Base-by-base conservation (phyloP, 1,284 basidiomycete species). In the Heterobasidion parviporum region DNA sequence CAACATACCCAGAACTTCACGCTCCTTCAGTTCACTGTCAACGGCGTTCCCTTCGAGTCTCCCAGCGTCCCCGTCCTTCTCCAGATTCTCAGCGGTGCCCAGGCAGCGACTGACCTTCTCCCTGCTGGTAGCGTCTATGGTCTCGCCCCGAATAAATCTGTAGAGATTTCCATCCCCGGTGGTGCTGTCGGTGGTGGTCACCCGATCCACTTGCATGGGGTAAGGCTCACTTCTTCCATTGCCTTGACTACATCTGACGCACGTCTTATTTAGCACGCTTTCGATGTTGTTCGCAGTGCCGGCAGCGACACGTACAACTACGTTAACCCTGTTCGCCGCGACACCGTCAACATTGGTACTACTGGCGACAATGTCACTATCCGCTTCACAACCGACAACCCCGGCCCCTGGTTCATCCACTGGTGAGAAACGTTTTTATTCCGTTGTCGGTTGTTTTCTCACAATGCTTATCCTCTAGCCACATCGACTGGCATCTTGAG, bases 201-300 rank as follows among this genome's bases (percentile, higher is more conserved):
- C 56, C 72, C 72, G 4, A 60, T 73, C 56, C 73, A 75, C 61
- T 57, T 74, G 56, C 72, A 75, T 58, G 73, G 73, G 1, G 71
- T 72, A 57, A 54, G 55, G 15, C 6, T 38, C 33, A 16, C 47
- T 20, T 16, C 26, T 15, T 50, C 18, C 48, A 20, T 15, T n/a
- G 15, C 26, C 8, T 9, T 16, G 20, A 12, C 36, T 12, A 12
- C 15, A 43, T 34, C 8, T 5, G 6, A 9, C 35, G 26, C 26
- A 26, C 26, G 26, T 41, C n/a, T 20, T 12, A 18, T 48, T 33
- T 8, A 12, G 16, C 73, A 70, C 54, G 56, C 60, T 1, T 69
- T 69, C 60, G 57, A 60, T 34, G 68, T 69, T 45, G 61, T 69
- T 7, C 63, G 64, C 9, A 64, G 63, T 48, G 63, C 65, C 8